Base-by-base conservation (phyloP, 805 yeast species). In the Cyberlindnera subsufficiens region DNA sequence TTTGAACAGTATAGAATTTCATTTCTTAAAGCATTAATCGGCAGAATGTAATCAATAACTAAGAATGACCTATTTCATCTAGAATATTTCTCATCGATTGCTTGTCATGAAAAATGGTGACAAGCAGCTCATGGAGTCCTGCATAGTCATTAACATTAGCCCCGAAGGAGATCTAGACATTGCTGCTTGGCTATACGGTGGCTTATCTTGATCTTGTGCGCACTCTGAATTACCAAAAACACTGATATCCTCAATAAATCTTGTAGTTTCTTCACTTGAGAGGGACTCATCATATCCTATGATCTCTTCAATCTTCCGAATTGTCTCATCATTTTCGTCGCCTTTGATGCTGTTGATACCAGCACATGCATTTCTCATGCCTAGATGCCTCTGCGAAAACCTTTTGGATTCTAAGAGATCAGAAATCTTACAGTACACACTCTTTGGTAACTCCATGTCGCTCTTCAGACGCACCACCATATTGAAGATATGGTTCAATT, bases 381-480 rank as follows among this genome's bases (percentile, higher is more conserved):
- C 14, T 15, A 17, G 19, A 11, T 17, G 43, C 22, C 10, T 47
- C 40, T 40, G 37, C 13, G 39, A 27, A 35, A 51, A 39, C 32
- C 43, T 39, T 40, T 46, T 49, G 17, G 52, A 48, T 25, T 45
- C 45, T 34, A 54, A 33, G 14, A 44, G 30, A 9, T 41, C 45
- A 2, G 50, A 38, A 30, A 54, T 50, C 42, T 52, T 54, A 33
- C 38, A 15, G 30, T 39, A 47, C 16, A 48, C 18, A 6, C 44
- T 40, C 16, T 45, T 40, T 25, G 58, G 53, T 10, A 54, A 30
- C 32, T 50, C 54, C 47, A 48, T 42, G 27, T 52, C 54, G 25
- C 45, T 47, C 42, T 50, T 50, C 43, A 51, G 47, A 31, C 49
- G 45, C 22, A 53, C 31, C 4, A 53, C 48, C 53, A 53, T 43